A percentile compares a stretch with the other conserved stretches of the same genome.
Conservation (phyloP, 1,139 yeast genomes). For the Candida smagusa region DNA sequence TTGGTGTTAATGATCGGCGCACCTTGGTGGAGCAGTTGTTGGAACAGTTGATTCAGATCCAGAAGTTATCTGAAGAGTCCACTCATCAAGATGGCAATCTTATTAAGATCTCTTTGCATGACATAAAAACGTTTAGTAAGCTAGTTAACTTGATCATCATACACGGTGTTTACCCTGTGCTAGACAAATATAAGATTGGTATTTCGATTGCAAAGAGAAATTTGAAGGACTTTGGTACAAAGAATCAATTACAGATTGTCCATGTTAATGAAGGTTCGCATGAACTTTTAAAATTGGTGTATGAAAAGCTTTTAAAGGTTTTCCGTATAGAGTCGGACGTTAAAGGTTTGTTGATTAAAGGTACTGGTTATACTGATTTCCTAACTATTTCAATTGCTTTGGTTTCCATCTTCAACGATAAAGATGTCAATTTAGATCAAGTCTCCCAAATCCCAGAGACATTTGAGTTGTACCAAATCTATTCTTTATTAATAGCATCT, state of each 20-base stretch:
- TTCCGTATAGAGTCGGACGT: constrained; percentile 49
- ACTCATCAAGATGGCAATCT: constrained; percentile 31
- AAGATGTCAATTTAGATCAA: constrained; percentile 5
- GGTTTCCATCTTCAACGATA: constrained; percentile 25
- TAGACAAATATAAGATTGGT: constrained; percentile 54
- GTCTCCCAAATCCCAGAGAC: constrained; percentile 46
- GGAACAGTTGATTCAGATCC: constrained; percentile 34
- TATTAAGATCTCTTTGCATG: constrained; percentile 76
- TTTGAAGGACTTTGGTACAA: constrained; percentile 39
- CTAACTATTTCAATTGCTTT: constrained; percentile 56
- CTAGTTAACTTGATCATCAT: constrained; percentile 62
- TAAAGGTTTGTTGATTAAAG: constrained; percentile 53
- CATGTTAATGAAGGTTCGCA: constrained; percentile 10
- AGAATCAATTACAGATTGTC: constrained; percentile 22
- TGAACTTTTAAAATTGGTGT: constrained; percentile 31
- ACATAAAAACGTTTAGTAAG: constrained; percentile 69
- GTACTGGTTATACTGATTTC: constrained; percentile 73
- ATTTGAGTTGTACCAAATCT: constrained; percentile 55
- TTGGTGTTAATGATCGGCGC: constrained; percentile 15
- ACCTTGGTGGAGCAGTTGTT: constrained; percentile 27
- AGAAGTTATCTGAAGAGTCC: constrained; percentile 24
- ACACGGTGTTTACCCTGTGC: constrained; percentile 67
- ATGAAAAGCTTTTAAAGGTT: constrained; percentile 29
- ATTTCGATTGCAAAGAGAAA: constrained; percentile 64
- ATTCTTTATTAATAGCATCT: constrained; percentile 48